These are phyloP conservation scores for Ilyonectria mors-panacis DNA, from an alignment of 2,329 filamentous ascomycete species.

Conservation along the genomic window DNA sequence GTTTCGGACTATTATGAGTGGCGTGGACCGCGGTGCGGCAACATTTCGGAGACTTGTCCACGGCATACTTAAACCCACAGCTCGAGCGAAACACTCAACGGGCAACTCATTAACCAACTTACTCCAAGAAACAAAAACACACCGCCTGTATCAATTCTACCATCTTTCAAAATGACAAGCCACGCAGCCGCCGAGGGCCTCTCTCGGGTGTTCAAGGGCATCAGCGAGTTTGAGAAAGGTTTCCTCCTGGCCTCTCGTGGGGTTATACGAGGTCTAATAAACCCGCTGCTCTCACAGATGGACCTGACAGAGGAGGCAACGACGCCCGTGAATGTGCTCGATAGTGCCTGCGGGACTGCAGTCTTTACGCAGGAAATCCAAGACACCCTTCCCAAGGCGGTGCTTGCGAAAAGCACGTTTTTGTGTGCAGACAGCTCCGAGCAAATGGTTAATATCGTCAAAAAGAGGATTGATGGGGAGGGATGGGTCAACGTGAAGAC, in stretches of 20 bases:
- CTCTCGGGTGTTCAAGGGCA: slow-evolving; percentile 33
- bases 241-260: slow-evolving; percentile 30
- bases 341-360: slow-evolving; percentile 69
- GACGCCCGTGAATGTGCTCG: slow-evolving; percentile 60
- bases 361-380: slow-evolving; percentile 64
- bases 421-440: slow-evolving; percentile 65
- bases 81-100: neutral
- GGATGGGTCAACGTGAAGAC: slow-evolving; percentile 63
- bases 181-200: slow-evolving; percentile 31
- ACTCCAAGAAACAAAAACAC: neutral
- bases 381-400: slow-evolving; percentile 53
- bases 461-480: slow-evolving; percentile 56
- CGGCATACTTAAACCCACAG: slow-evolving; percentile 19
- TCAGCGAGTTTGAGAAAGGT: slow-evolving; percentile 23
- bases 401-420: slow-evolving; percentile 61
- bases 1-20: neutral
- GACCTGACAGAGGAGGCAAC: slow-evolving; percentile 30
- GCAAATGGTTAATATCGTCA: slow-evolving; percentile 58
- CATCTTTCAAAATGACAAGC: slow-evolving; percentile 30
- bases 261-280: slow-evolving; percentile 37
- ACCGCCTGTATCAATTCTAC: neutral
- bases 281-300: slow-evolving; percentile 46
- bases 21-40: slow-evolving; percentile 8
- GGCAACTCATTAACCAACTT: neutral
- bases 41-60: slow-evolving; percentile 32